Conservation (phyloP, 257 asterid genomes). For the Scutellaria baicalensis region DNA sequence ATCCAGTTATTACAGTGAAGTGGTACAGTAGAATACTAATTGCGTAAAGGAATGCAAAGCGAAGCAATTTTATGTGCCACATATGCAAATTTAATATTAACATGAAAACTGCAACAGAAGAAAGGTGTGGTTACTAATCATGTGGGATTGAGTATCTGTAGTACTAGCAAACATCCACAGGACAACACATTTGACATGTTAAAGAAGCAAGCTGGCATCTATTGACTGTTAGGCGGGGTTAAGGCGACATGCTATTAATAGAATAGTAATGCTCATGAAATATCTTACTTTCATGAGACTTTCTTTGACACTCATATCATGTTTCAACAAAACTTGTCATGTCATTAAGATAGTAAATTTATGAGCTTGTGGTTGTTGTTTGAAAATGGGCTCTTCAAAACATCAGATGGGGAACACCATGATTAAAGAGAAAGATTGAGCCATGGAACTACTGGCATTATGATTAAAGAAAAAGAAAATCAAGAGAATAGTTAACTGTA, state of each 20-base stretch:
- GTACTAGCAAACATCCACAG: neutral
- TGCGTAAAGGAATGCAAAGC: neutral
- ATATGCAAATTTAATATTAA: neutral
- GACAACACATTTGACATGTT: neutral
- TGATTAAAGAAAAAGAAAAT: neutral
- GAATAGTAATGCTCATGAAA: neutral
- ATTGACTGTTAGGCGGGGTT: neutral
- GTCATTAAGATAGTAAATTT: neutral
- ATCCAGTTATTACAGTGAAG: neutral
- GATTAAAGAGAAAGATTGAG: neutral
- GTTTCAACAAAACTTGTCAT: neutral
- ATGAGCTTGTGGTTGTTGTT: neutral
- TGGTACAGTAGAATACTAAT: neutral
- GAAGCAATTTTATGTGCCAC: neutral
- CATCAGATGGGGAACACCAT: neutral
- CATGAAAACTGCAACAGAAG: neutral
- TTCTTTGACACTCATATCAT: neutral
- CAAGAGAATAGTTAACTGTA: neutral
- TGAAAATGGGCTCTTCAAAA: neutral
- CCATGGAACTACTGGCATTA: neutral
- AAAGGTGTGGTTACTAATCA: neutral
- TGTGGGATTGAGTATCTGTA: too few relatives aligned
- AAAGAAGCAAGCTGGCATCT: neutral
- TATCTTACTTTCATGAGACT: neutral
- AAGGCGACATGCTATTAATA: neutral